A percentile compares a stretch with the other conserved stretches of the same genome.
These are phyloP conservation scores for Trichoderma guizhouense DNA, from an alignment of 2,329 filamentous ascomycete species.

Conservation along the genomic window DNA sequence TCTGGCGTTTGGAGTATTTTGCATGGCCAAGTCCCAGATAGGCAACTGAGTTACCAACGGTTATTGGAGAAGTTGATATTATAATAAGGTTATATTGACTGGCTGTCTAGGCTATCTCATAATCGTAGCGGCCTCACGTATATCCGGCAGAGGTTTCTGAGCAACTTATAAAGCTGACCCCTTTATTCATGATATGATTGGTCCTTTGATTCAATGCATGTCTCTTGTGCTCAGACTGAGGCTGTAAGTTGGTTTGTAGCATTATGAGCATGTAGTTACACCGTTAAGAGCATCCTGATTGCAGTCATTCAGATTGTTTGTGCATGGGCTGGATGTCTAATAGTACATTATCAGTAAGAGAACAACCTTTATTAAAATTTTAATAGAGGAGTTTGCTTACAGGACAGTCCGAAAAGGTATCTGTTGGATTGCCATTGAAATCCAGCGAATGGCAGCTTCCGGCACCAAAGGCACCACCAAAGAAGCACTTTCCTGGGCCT, in stretches of 20 bases:
- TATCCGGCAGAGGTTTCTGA: not conserved
- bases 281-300: not conserved
- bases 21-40: not conserved
- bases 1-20: not conserved
- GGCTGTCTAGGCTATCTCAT: not conserved
- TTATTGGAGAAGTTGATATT: not conserved
- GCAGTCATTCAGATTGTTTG: not conserved
- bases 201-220: not conserved
- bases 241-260: not conserved
- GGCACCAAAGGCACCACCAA: not conserved
- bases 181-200: not conserved
- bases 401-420: not conserved
- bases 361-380: not conserved
- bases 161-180: not conserved
- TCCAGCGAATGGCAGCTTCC: not conserved
- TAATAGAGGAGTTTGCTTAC: not conserved
- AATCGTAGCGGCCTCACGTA: not conserved
- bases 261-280: not conserved
- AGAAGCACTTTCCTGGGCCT: not conserved
- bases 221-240: not conserved
- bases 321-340: not conserved
- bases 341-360: not conserved
- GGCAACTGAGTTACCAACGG: too few relatives aligned
- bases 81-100: not conserved
- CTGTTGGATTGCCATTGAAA: not conserved